Conservation (phyloP, 2,329 filamentous ascomycete genomes). For the Talaromyces funiculosus region DNA sequence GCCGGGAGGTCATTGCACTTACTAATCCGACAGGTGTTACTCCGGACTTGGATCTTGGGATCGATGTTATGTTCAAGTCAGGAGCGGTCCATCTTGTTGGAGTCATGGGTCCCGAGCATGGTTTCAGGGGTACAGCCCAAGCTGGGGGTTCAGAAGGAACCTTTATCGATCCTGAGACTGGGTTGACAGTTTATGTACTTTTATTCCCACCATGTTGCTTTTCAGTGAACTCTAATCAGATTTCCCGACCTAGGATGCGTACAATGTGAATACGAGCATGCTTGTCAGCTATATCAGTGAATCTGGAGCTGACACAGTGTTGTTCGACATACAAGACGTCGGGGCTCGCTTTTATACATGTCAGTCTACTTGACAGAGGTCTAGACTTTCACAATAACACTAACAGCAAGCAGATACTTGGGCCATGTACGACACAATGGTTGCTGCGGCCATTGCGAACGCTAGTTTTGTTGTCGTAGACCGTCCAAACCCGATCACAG, state of each 20-base stretch:
- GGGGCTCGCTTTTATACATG: slow-evolving; percentile 11
- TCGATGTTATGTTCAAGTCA: slow-evolving; percentile 11
- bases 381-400: background rate
- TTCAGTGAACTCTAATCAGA: background rate
- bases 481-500: slow-evolving; percentile 10
- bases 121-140: slow-evolving; percentile 9
- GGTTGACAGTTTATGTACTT: slow-evolving; percentile 10
- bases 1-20: slow-evolving; percentile 8
- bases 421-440: slow-evolving; percentile 13
- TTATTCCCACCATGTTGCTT: background rate
- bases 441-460: slow-evolving; percentile 3
- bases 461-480: slow-evolving; percentile 6
- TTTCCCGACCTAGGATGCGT: background rate
- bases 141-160: slow-evolving; percentile 11
- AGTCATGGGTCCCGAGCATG: slow-evolving; percentile 12
- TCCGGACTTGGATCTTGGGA: slow-evolving; percentile 6
- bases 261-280: slow-evolving; percentile 8
- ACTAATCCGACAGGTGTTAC: slow-evolving; percentile 10
- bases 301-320: slow-evolving; percentile 8
- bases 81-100: slow-evolving; percentile 6
- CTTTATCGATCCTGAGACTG: slow-evolving; percentile 7
- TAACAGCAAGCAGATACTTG: slow-evolving; percentile 1
- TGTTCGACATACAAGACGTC: slow-evolving; percentile 13
- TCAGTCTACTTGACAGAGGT: background rate
- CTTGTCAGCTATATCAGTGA: slow-evolving; percentile 8